phyloP scores from a whole-genome alignment of 441 rosid species.

The Viola pubescens region DNA sequence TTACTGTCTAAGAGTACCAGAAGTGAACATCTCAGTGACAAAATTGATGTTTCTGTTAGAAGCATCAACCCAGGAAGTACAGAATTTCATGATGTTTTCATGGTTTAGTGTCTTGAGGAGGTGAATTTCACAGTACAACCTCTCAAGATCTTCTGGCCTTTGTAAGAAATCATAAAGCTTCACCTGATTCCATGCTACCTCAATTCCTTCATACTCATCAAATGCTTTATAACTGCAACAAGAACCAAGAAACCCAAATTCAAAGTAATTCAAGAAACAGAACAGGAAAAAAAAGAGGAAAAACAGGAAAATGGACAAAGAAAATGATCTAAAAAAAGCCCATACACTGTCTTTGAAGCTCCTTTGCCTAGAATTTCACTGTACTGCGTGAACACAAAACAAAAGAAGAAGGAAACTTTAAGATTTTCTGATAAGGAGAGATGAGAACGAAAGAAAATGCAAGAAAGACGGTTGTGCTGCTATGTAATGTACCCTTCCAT shows the following conservation, averaged over 20 bases:
- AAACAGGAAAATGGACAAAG: neutral
- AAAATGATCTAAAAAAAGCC: conserved; percentile 10
- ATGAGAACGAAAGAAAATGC: conserved; percentile 9
- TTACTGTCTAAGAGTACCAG: conserved; percentile 96
- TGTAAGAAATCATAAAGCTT: conserved; percentile 77
- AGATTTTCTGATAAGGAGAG: neutral
- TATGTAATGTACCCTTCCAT: conserved; percentile 75
- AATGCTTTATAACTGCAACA: conserved; percentile 76
- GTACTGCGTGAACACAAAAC: conserved; percentile 45
- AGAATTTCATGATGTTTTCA: conserved; percentile 86
- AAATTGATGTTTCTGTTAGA: conserved; percentile 79
- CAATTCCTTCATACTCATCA: conserved; percentile 92
- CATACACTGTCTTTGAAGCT: conserved; percentile 89
- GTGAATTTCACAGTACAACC: conserved; percentile 87
- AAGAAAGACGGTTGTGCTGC: neutral
- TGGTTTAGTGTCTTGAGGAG: conserved; percentile 86
- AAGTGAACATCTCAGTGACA: conserved; percentile 95
- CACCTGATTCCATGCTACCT: conserved; percentile 98
- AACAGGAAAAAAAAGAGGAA: conserved; percentile 13
- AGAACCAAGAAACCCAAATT: conserved; percentile 11
- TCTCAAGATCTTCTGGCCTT: conserved; percentile 84
- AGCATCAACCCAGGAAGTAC: conserved; percentile 88
- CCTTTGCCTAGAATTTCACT: conserved; percentile 87
- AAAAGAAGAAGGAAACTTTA: conserved; percentile 13
- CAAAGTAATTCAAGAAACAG: conserved; percentile 4